Evolutionary conservation across 169 alveolate genomes (phyloP).

Genomic region (Plasmodium sp.): DNA sequence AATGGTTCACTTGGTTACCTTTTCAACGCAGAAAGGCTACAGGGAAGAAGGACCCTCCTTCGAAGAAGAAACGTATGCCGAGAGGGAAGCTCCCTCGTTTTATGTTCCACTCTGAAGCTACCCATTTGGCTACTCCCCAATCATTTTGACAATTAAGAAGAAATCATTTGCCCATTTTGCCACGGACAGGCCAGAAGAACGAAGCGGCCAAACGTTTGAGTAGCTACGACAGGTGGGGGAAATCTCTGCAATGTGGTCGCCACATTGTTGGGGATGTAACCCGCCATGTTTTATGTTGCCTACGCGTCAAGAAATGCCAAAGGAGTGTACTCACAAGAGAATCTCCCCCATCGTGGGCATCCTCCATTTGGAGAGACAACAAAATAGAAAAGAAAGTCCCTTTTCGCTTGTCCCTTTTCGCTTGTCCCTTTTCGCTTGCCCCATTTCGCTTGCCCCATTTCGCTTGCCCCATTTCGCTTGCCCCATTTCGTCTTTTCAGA

Average conservation of each 20-base stretch:
- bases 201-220: not conserved
- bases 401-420: not conserved
- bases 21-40: conserved; percentile 6
- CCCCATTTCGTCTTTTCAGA: not conserved
- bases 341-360: not conserved
- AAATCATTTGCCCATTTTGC: not conserved
- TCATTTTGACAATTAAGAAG: not conserved
- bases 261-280: not conserved
- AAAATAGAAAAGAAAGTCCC: not conserved
- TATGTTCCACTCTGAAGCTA: not conserved
- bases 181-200: conserved; percentile 14
- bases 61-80: conserved; percentile 6
- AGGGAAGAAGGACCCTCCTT: not conserved
- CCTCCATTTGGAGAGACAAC: not conserved
- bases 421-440: not conserved
- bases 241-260: not conserved
- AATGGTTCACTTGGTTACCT: not conserved
- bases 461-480: not conserved
- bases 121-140: not conserved
- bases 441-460: not conserved
- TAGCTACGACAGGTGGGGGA: conserved; percentile 8
- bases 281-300: not conserved
- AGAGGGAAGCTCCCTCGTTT: not conserved
- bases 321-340: not conserved
- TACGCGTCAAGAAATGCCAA: not conserved